Conservation (phyloP, 768 basidiomycete genomes). For the Lactarius vividus region DNA sequence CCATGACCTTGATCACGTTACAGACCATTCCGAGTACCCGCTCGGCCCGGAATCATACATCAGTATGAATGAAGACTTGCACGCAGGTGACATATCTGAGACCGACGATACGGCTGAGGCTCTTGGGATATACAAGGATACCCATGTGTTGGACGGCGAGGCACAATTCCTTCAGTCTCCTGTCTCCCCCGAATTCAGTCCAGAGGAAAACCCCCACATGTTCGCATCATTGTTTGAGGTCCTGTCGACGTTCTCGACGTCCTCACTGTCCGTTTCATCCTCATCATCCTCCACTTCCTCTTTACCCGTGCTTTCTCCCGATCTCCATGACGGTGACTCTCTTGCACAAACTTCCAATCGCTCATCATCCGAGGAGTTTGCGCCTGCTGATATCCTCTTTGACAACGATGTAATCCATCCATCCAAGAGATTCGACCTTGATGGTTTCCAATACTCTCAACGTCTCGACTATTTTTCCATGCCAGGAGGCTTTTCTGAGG, state of each 20-base stretch:
- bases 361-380: conserved; percentile 17
- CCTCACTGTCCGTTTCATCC: conserved; percentile 38
- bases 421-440: neutral
- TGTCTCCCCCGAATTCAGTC: conserved; percentile 26
- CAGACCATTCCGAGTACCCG: conserved; percentile 20
- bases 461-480: conserved; percentile 18
- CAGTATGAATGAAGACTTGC: conserved; percentile 9
- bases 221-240: conserved; percentile 36
- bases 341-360: conserved; percentile 17
- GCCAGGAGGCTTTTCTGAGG: conserved; percentile 20
- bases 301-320: conserved; percentile 27
- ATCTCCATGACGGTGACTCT: conserved; percentile 15
- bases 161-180: conserved; percentile 14
- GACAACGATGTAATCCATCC: conserved; percentile 15
- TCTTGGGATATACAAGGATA: neutral
- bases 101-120: conserved; percentile 4
- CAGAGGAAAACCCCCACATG: conserved; percentile 35
- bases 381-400: conserved; percentile 11
- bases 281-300: conserved; percentile 30
- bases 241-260: conserved; percentile 33
- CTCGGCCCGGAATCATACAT: conserved; percentile 13
- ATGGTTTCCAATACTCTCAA: conserved; percentile 13
- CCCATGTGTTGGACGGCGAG: conserved; percentile 17
- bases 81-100: conserved; percentile 5
- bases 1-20: conserved; percentile 19